Conservation (phyloP, 2,329 filamentous ascomycete genomes). For the Ceratocystiopsis sp. region DNA sequence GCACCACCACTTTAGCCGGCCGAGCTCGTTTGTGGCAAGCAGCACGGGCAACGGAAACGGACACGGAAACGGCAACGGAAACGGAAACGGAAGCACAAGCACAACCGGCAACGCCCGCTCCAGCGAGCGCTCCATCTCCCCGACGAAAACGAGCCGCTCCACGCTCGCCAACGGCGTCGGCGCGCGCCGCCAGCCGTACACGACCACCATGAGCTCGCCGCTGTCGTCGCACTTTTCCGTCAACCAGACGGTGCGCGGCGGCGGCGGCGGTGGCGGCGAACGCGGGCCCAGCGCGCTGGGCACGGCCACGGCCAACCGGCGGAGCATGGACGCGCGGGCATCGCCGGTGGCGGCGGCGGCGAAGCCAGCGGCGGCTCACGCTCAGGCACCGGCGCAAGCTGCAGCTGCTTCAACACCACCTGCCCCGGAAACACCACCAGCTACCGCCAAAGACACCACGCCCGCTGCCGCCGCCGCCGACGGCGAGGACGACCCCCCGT, state of each 20-base stretch:
- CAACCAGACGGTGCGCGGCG: background rate
- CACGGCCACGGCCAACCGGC: background rate
- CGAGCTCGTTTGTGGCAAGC: slow-evolving; percentile 15
- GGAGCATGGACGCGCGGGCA: background rate
- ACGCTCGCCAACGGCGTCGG: slow-evolving; percentile 17
- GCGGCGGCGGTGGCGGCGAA: slow-evolving; percentile 16
- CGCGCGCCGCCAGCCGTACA: slow-evolving; percentile 27
- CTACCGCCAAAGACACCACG: too few species aligned
- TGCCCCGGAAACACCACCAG: too few species aligned
- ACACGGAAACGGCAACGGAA: background rate
- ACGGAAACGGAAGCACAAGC: slow-evolving; percentile 1
- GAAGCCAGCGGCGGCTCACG: background rate
- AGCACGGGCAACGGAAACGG: background rate
- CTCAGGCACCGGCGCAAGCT: too few species aligned
- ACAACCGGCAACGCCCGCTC: too few species aligned
- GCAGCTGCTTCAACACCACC: too few species aligned
- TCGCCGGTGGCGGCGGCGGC: background rate
- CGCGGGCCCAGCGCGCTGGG: slow-evolving; percentile 14
- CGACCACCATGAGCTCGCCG: slow-evolving; percentile 9
- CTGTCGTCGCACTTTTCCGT: slow-evolving; percentile 5
- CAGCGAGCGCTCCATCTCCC: slow-evolving; percentile 40
- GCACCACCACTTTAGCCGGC: slow-evolving; percentile 14
- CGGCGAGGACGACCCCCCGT: background rate
- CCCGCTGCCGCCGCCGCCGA: background rate
- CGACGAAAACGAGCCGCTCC: slow-evolving; percentile 22